A percentile compares a stretch with the other conserved stretches of the same genome.
Conservation (phyloP, 1,284 basidiomycete genomes). For the Cutaneotrichosporon curvatum region DNA sequence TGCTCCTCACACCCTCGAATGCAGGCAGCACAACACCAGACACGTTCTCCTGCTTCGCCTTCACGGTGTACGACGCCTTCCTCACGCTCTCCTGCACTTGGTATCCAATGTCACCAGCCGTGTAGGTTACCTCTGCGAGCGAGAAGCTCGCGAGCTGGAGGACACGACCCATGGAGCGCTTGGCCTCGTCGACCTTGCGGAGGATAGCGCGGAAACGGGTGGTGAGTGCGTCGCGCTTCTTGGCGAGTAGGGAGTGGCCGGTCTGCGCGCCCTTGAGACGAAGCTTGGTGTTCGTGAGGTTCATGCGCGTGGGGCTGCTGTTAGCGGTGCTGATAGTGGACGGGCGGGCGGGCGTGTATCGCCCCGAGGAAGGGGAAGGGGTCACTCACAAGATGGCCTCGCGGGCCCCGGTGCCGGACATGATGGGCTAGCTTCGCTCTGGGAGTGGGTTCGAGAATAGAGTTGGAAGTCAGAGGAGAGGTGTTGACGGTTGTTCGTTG, state of each 20-base stretch:
- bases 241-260: conserved; percentile 91
- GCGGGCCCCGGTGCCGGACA: conserved; percentile 81
- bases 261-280: conserved; percentile 95
- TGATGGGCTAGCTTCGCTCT: conserved; percentile 39
- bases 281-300: conserved; percentile 85
- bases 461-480: neutral
- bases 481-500: neutral
- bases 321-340: conserved; percentile 1
- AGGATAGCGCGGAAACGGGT: conserved; percentile 86
- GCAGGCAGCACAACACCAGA: conserved; percentile 95
- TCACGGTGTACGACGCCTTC: conserved; percentile 81
- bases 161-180: conserved; percentile 96
- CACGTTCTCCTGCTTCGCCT: conserved; percentile 96
- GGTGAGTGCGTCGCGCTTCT: conserved; percentile 93
- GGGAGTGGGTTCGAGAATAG: neutral
- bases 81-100: conserved; percentile 65
- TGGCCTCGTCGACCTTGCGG: conserved; percentile 92
- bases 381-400: conserved; percentile 70
- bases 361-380: neutral
- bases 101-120: conserved; percentile 95
- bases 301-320: conserved; percentile 74
- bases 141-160: conserved; percentile 99
- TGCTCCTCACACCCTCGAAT: conserved; percentile 77
- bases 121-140: conserved; percentile 95
- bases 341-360: too few species aligned